Conservation (phyloP, 2,329 filamentous ascomycete genomes). For the Penicillium sp. region DNA sequence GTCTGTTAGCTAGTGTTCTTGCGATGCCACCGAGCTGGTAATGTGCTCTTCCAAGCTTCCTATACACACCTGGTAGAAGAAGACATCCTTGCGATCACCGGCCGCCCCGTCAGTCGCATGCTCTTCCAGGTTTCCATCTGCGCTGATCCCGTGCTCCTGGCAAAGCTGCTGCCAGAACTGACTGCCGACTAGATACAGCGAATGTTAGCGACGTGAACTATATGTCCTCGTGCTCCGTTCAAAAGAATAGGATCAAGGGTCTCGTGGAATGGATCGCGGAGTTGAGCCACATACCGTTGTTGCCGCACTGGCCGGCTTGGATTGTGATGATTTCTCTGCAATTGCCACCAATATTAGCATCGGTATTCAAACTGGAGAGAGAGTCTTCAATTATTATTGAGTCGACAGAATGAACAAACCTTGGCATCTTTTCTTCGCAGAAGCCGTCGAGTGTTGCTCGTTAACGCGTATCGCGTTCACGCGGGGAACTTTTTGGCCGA, state of each 20-base stretch:
- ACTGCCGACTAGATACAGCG: conserved; percentile 68
- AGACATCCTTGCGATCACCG: conserved; percentile 96
- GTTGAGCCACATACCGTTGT: conserved; percentile 74
- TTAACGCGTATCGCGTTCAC: conserved; percentile 38
- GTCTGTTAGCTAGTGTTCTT: conserved; percentile 6
- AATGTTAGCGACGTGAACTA: conserved; percentile 31
- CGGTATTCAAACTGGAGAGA: background rate
- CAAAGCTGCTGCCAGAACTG: conserved; percentile 99
- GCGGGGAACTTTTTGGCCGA: conserved; percentile 34
- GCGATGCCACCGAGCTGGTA: accelerated
- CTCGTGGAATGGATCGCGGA: conserved; percentile 23
- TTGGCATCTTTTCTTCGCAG: conserved; percentile 39
- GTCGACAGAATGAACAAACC: conserved; percentile 26
- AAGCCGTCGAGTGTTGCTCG: conserved; percentile 29
- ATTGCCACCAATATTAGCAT: conserved; percentile 9
- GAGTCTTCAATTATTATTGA: background rate
- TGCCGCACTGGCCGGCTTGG: conserved; percentile 98
- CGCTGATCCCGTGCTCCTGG: conserved; percentile 95
- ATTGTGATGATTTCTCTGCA: conserved; percentile 97
- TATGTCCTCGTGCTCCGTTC: background rate
- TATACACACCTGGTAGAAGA: conserved; percentile 77
- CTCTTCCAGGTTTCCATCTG: conserved; percentile 94
- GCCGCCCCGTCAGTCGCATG: conserved; percentile 82
- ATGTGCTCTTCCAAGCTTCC: background rate
- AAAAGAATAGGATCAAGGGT: conserved; percentile 9